phyloP scores from a whole-genome alignment of 2,329 filamentous ascomycete genomes.

The Microdochium paspali region DNA sequence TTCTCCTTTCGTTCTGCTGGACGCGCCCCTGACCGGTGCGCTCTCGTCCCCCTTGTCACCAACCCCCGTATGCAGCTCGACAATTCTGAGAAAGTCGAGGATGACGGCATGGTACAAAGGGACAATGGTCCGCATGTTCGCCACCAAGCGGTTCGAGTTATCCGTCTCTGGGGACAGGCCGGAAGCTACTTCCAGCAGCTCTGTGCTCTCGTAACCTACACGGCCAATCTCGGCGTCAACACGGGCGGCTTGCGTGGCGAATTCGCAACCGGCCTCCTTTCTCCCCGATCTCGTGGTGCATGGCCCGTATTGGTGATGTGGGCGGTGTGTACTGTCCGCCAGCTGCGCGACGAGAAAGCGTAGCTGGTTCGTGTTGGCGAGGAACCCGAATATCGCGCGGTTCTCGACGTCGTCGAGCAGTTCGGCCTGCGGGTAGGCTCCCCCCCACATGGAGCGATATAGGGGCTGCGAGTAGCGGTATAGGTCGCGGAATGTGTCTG shows the following conservation, averaged over 20 bases:
- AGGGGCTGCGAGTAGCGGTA: conserved; percentile 22
- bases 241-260: conserved; percentile 8
- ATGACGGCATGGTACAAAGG: conserved; percentile 23
- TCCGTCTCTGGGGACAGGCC: conserved; percentile 13
- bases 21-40: not conserved
- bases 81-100: conserved; percentile 17
- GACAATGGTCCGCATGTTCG: conserved; percentile 23
- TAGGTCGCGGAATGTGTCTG: conserved; percentile 15
- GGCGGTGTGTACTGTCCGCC: conserved; percentile 2
- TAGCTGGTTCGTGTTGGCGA: conserved; percentile 18
- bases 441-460: conserved; percentile 22
- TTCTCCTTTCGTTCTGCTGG: not conserved
- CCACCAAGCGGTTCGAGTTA: conserved; percentile 18
- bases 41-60: conserved; percentile 5
- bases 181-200: conserved; percentile 15
- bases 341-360: conserved; percentile 22
- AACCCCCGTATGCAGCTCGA: conserved; percentile 6
- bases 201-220: conserved; percentile 11
- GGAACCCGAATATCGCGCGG: conserved; percentile 19
- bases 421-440: conserved; percentile 21
- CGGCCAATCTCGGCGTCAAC: conserved; percentile 12
- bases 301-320: not conserved
- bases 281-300: not conserved
- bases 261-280: conserved; percentile 2
- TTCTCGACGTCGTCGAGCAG: conserved; percentile 25